Percentiles rank a stretch among this genome's conserved stretches.
Conservation (phyloP, 2,329 filamentous ascomycete genomes). For the Scedosporium minutisporum region DNA sequence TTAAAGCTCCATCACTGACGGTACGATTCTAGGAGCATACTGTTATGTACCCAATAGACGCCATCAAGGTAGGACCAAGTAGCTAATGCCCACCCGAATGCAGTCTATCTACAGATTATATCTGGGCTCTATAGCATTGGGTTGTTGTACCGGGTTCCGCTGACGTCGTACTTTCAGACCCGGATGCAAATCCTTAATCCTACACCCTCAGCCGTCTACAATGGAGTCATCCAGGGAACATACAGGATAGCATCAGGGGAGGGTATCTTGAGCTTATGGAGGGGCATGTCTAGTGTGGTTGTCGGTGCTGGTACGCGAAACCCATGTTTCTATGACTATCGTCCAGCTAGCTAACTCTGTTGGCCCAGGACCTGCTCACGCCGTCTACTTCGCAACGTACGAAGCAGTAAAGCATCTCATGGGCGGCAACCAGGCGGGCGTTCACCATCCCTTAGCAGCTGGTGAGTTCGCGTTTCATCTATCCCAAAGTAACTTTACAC, state of each 20-base stretch:
- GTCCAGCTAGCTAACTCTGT: slow-evolving; percentile 13
- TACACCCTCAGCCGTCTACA: slow-evolving; percentile 70
- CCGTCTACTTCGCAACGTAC: slow-evolving; percentile 97
- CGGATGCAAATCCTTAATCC: slow-evolving; percentile 96
- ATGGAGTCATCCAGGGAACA: slow-evolving; percentile 83
- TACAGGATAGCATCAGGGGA: slow-evolving; percentile 86
- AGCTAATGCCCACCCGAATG: not conserved
- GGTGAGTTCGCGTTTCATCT: slow-evolving; percentile 42
- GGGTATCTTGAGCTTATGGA: slow-evolving; percentile 86
- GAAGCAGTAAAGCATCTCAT: slow-evolving; percentile 94
- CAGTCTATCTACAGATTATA: not conserved
- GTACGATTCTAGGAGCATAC: slow-evolving; percentile 67
- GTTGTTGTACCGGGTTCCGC: not conserved
- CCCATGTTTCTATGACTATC: not conserved
- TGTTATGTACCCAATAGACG: slow-evolving; percentile 97
- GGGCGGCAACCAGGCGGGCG: slow-evolving; percentile 79
- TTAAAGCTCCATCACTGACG: not conserved
- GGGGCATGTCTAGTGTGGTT: slow-evolving; percentile 91
- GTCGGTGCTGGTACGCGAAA: slow-evolving; percentile 71
- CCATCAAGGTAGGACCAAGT: slow-evolving; percentile 67
- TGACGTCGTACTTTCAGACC: slow-evolving; percentile 49
- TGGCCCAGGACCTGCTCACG: slow-evolving; percentile 78
- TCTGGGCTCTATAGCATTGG: slow-evolving; percentile 10
- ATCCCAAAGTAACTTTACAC: too few species aligned
- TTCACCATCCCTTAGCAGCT: slow-evolving; percentile 87